Base-by-base conservation (phyloP, 208 protist species). In the Leishmania braziliensis region DNA sequence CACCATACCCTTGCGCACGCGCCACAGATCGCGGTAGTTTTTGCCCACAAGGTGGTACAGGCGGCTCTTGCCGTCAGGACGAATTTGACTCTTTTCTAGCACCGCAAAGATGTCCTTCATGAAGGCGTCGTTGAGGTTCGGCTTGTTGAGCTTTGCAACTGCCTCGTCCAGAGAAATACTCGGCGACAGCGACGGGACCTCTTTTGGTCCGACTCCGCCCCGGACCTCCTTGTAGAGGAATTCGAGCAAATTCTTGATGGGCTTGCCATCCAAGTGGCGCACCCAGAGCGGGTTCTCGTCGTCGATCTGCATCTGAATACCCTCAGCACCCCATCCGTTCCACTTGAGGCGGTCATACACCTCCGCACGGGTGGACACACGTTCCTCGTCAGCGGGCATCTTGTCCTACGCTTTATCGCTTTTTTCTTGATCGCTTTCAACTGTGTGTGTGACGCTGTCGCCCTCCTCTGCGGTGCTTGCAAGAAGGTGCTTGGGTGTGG, bases 1-100 rank as follows among this genome's bases (percentile, higher is more conserved):
- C 16, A 99, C 86, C 65, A 95, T 85, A 16, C 97, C 97, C 9
- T 88, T 90, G 53, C 97, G 91, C 56, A 98, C 80, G 29, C 94
- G 90, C 91, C 96, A 98, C 39, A 99, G 82, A 77, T 99, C 97
- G 68, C 95, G 87, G 87, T 98, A 98, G 88, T 98, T 98, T 81
- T 98, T 98, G n/a, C 96, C 96, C 23, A 91, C 86, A 16, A 95
- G 89, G 87, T 98, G 96, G n/a, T 77, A 86, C 20, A 98, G 87
- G 58, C 96, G 94, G 75, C 91, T 95, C 73, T 87, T 83, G 48
- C 82, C 92, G 75, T 98, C 95, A 0, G 89, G 79, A 20, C 88
- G 91, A 43, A 98, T 84, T 84, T 98, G 94, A 33, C 84, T 90
- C 18, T 79, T 69, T 78, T 90, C 78, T 9, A 97, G 76, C 23